These are phyloP conservation scores for Mortierella alpina DNA, from an alignment of 192 early-diverging fungal genomes.

Conservation along the genomic window DNA sequence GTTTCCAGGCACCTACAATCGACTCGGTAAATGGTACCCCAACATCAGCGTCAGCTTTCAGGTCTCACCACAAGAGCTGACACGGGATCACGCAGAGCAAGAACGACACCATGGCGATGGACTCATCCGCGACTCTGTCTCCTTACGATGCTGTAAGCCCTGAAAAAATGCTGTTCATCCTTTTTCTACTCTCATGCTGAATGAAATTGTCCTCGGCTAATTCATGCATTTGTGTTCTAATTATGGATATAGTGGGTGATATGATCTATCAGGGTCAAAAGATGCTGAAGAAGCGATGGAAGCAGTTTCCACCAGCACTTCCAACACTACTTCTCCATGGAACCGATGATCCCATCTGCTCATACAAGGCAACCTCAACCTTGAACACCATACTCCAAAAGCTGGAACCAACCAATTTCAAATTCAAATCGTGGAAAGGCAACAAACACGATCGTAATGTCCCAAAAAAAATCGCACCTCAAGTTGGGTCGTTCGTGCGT, in stretches of 20 bases:
- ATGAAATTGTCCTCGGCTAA: too few species aligned
- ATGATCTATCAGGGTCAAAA: constrained; percentile 53
- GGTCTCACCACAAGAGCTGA: constrained; percentile 24
- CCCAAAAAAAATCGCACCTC: neutral
- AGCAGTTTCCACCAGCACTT: constrained; percentile 26
- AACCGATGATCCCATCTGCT: constrained; percentile 38
- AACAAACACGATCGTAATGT: constrained; percentile 41
- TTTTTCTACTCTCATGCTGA: too few species aligned
- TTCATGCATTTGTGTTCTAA: neutral
- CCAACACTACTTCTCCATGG: constrained; percentile 40
- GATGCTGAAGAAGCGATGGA: constrained; percentile 37
- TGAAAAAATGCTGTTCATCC: neutral
- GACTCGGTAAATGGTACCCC: constrained; percentile 47
- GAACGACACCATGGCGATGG: constrained; percentile 28
- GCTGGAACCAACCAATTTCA: constrained; percentile 7
- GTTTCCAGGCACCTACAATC: constrained; percentile 40
- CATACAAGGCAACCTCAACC: constrained; percentile 16
- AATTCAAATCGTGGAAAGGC: constrained; percentile 38
- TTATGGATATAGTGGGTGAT: constrained; percentile 24
- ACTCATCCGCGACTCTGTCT: constrained; percentile 23
- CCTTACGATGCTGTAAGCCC: constrained; percentile 34
- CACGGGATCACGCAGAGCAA: constrained; percentile 20
- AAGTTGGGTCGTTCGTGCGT: neutral
- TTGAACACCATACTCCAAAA: constrained; percentile 8
- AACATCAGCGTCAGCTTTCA: constrained; percentile 11